Conservation (phyloP, 2,329 filamentous ascomycete species). For the Aspergillus carbonarius region DNA sequence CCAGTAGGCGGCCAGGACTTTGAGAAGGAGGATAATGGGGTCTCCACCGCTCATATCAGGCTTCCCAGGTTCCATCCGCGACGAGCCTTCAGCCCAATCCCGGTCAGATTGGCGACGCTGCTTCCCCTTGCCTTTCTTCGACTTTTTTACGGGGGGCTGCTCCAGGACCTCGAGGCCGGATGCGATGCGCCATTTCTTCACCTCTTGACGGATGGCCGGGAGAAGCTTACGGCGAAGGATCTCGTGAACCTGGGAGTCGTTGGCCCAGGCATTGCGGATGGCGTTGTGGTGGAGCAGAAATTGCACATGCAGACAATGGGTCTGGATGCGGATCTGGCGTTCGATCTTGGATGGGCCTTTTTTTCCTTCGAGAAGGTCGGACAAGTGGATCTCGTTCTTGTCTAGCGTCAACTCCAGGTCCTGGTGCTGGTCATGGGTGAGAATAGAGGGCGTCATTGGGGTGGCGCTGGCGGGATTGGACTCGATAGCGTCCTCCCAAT, state of each 20-base stretch:
- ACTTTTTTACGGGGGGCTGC: slow-evolving; percentile 41
- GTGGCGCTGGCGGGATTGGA: slow-evolving; percentile 31
- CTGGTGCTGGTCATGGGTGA: slow-evolving; percentile 52
- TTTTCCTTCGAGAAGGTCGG: slow-evolving; percentile 64
- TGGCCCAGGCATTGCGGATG: slow-evolving; percentile 78
- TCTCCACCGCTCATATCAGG: slow-evolving; percentile 81
- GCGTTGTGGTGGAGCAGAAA: slow-evolving; percentile 87
- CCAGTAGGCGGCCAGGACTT: slow-evolving; percentile 81
- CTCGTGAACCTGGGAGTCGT: slow-evolving; percentile 72
- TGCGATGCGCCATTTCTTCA: slow-evolving; percentile 70
- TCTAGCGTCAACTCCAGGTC: slow-evolving; percentile 72
- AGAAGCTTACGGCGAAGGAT: slow-evolving; percentile 74
- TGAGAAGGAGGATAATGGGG: slow-evolving; percentile 73
- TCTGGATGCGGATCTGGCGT: slow-evolving; percentile 70
- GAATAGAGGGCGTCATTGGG: slow-evolving; percentile 34
- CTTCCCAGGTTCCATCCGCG: slow-evolving; percentile 66
- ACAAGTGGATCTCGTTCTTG: slow-evolving; percentile 55
- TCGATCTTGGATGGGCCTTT: slow-evolving; percentile 87
- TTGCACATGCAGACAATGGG: slow-evolving; percentile 88
- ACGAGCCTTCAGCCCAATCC: slow-evolving; percentile 72
- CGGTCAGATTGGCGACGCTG: slow-evolving; percentile 45
- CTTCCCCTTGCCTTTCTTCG: slow-evolving; percentile 43
- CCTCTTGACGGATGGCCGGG: slow-evolving; percentile 65
- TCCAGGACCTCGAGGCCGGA: slow-evolving; percentile 59
- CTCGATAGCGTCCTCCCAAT: slow-evolving; percentile 59